These are phyloP conservation scores for Cyanidium caldarium DNA, from an alignment of 23 red algal genomes.

Conservation along the genomic window DNA sequence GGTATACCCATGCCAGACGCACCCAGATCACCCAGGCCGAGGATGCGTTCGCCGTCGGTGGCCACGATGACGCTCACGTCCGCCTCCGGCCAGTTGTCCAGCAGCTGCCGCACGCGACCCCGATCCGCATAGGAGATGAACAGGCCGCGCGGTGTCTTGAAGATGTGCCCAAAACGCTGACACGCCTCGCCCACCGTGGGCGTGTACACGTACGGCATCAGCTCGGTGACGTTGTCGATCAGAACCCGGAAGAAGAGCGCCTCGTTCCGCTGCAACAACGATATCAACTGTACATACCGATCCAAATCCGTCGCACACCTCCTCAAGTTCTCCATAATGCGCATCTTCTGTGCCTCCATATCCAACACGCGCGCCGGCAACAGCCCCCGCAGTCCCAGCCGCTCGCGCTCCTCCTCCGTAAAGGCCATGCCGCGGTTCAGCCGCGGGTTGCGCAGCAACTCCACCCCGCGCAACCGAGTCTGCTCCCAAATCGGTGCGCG, in stretches of 20 bases:
- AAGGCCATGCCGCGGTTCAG: conserved; percentile 80
- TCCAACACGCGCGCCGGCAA: conserved; percentile 31
- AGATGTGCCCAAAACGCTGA: conserved; percentile 67
- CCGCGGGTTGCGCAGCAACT: conserved; percentile 61
- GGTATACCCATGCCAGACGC: conserved; percentile 76
- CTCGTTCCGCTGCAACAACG: conserved; percentile 72
- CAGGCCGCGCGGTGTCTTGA: conserved; percentile 77
- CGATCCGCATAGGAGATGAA: conserved; percentile 67
- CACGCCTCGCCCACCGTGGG: conserved; percentile 86
- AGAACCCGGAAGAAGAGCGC: conserved; percentile 76
- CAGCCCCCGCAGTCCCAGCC: conserved; percentile 32
- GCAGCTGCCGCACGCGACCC: conserved; percentile 51
- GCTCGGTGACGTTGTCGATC: conserved; percentile 52
- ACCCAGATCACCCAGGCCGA: conserved; percentile 79
- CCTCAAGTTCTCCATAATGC: conserved; percentile 17
- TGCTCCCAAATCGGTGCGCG: background rate
- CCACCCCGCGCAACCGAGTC: conserved; percentile 9
- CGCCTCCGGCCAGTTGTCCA: conserved; percentile 82
- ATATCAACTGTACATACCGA: conserved; percentile 49
- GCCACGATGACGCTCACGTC: conserved; percentile 89
- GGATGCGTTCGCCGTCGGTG: conserved; percentile 80
- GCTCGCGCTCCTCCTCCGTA: conserved; percentile 32
- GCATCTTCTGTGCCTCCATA: conserved; percentile 36
- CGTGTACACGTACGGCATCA: conserved; percentile 92
- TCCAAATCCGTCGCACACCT: conserved; percentile 27